phyloP scores from a whole-genome alignment of 1,284 basidiomycete species.

The Abortiporus biennis region DNA sequence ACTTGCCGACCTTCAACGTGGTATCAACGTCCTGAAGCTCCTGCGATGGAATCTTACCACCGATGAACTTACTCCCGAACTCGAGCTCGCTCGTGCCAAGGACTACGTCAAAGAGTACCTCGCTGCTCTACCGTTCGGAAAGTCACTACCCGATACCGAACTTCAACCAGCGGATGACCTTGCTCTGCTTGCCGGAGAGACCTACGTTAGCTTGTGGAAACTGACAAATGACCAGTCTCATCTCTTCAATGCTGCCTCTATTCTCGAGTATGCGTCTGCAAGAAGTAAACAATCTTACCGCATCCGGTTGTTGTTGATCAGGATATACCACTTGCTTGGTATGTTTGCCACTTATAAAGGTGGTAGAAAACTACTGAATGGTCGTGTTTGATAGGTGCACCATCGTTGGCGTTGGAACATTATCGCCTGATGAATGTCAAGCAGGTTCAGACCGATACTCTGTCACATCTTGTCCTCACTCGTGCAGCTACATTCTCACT shows the following conservation, averaged over 20 bases:
- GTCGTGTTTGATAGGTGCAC: constrained; percentile 50
- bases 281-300: constrained; percentile 76
- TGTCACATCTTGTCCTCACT: constrained; percentile 75
- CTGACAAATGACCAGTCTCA: constrained; percentile 46
- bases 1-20: constrained; percentile 42
- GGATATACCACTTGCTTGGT: constrained; percentile 78
- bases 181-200: constrained; percentile 66
- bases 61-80: constrained; percentile 44
- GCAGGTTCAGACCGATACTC: constrained; percentile 80
- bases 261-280: constrained; percentile 69
- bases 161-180: constrained; percentile 87
- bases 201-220: constrained; percentile 60
- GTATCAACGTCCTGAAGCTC: constrained; percentile 71
- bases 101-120: constrained; percentile 58
- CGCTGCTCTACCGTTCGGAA: constrained; percentile 59
- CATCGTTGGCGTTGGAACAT: constrained; percentile 66
- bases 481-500: constrained; percentile 77
- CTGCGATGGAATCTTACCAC: constrained; percentile 50
- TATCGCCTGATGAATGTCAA: constrained; percentile 73
- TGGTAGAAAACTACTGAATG: constrained; percentile 1
- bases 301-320: constrained; percentile 67
- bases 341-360: constrained; percentile 15
- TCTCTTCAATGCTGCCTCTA: constrained; percentile 54
- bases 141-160: constrained; percentile 65
- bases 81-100: constrained; percentile 45